Conservation (phyloP, 2,329 filamentous ascomycete genomes). For the Aspergillus sp. region DNA sequence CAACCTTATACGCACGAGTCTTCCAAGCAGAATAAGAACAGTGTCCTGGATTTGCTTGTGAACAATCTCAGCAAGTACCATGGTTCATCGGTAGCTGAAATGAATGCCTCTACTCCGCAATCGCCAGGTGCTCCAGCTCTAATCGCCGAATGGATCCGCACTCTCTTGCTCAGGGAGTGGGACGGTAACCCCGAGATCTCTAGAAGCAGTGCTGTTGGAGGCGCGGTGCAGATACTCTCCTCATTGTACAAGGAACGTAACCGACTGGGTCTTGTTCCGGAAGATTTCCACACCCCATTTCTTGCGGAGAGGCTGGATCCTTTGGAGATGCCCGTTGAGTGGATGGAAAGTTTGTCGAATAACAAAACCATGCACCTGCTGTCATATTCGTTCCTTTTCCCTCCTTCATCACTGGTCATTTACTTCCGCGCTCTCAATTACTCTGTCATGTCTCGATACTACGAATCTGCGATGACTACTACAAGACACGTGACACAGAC, state of each 20-base stretch:
- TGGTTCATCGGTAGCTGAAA: conserved; percentile 6
- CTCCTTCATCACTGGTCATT: conserved; percentile 64
- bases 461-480: conserved; percentile 59
- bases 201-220: conserved; percentile 67
- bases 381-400: conserved; percentile 77
- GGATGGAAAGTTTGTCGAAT: conserved; percentile 58
- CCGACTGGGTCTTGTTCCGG: conserved; percentile 60
- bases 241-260: conserved; percentile 68
- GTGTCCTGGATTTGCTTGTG: conserved; percentile 32
- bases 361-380: conserved; percentile 68
- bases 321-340: conserved; percentile 69
- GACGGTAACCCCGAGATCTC: conserved; percentile 67
- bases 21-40: conserved; percentile 22
- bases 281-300: conserved; percentile 70
- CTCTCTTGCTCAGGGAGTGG: conserved; percentile 75
- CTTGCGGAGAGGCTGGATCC: conserved; percentile 72
- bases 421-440: conserved; percentile 90
- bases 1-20: conserved; percentile 22
- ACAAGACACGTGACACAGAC: conserved; percentile 43
- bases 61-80: conserved; percentile 29
- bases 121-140: conserved; percentile 25
- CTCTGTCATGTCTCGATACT: conserved; percentile 74
- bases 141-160: conserved; percentile 47
- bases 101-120: conserved; percentile 4
- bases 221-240: conserved; percentile 69